Conservation (phyloP, 225 moss, liverwort and hornwort genomes). For the Pseudoscleropodium purum region DNA sequence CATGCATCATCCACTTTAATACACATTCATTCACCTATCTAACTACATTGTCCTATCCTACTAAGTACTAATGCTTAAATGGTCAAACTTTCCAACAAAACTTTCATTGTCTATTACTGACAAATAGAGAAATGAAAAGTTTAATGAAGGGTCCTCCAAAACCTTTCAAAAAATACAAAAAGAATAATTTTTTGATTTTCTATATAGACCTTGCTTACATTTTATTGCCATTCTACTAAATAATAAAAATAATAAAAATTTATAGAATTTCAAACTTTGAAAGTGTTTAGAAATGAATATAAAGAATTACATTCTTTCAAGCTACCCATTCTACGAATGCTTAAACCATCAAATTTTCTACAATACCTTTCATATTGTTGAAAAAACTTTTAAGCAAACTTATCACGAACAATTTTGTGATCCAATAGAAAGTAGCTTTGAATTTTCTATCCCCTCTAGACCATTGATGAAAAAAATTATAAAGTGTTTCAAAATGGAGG, state of each 20-base stretch:
- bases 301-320: neutral
- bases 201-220: no score
- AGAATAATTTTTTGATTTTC: neutral
- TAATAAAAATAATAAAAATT: no score
- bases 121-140: neutral
- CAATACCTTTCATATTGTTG: fast-evolving
- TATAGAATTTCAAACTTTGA: neutral
- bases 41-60: no score
- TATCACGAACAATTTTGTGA: fast-evolving
- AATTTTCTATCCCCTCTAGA: neutral
- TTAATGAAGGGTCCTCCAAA: fast-evolving
- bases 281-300: neutral
- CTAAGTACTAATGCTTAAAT: no score
- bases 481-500: no score
- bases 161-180: neutral
- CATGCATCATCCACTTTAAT: no score
- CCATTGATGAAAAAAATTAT: neutral
- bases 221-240: no score
- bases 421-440: no score
- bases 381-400: neutral
- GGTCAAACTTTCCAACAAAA: neutral
- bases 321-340: neutral
- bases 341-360: neutral
- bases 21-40: no score
- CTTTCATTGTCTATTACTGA: neutral